Conservation (phyloP, 192 early-diverging fungal species). For the Podila epicladia region DNA sequence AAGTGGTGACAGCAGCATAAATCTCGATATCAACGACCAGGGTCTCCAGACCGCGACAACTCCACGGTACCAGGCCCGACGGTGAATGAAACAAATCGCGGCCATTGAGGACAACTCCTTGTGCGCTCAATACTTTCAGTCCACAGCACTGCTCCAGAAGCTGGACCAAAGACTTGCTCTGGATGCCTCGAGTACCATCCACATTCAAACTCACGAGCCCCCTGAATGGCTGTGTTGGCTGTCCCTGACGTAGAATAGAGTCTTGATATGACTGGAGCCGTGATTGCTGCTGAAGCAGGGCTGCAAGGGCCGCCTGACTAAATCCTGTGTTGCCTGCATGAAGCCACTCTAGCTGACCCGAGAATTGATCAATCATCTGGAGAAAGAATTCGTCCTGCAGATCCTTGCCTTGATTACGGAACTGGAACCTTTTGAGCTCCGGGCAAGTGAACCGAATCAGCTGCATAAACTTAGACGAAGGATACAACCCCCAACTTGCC, state of each 20-base stretch:
- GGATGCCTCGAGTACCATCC: constrained; percentile 40
- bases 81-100: constrained; percentile 10
- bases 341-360: constrained; percentile 25
- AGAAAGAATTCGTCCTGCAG: constrained; percentile 48
- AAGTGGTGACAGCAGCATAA: neutral
- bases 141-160: constrained; percentile 12
- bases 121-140: constrained; percentile 12
- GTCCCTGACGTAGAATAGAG: neutral
- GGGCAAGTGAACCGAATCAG: constrained; percentile 22
- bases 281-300: constrained; percentile 2
- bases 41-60: constrained; percentile 22
- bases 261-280: neutral
- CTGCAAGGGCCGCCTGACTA: constrained; percentile 16
- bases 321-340: constrained; percentile 45
- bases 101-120: constrained; percentile 41
- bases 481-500: constrained; percentile 44
- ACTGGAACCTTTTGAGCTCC: constrained; percentile 18
- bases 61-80: constrained; percentile 7
- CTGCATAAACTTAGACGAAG: constrained; percentile 20
- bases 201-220: constrained; percentile 33
- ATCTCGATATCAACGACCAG: constrained; percentile 32
- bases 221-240: neutral
- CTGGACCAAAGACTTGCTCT: constrained; percentile 13
- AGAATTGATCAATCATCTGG: constrained; percentile 20
- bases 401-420: constrained; percentile 31